Percentiles rank a stretch among this genome's conserved stretches.
Evolutionary conservation across 805 yeast species (phyloP).

Genomic region (Henningerozyma blattae): DNA sequence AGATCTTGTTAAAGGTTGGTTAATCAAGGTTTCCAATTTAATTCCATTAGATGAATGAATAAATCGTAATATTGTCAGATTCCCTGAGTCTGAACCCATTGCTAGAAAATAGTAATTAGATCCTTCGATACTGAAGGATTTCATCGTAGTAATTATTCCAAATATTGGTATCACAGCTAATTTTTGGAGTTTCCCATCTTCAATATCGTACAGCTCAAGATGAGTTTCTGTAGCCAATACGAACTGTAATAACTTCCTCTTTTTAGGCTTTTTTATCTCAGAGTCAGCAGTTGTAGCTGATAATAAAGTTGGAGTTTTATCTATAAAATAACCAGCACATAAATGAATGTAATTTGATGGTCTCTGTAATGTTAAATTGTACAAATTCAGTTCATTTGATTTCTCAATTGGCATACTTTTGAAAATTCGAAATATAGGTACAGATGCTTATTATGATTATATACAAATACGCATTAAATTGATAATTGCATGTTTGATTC

Average conservation of each 20-base stretch:
- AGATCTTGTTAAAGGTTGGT: constrained; percentile 61
- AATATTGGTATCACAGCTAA: constrained; percentile 37
- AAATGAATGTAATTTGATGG: constrained; percentile 44
- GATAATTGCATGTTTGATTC: no score
- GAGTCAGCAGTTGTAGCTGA: neutral
- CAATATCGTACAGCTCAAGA: constrained; percentile 29
- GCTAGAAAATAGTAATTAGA: constrained; percentile 45
- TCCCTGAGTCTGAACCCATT: constrained; percentile 73
- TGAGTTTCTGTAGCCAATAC: constrained; percentile 24
- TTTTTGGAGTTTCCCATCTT: constrained; percentile 41
- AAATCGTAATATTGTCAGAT: constrained; percentile 31
- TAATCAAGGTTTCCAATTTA: constrained; percentile 32
- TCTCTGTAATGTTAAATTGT: constrained; percentile 57
- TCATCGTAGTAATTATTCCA: constrained; percentile 44
- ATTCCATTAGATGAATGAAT: constrained; percentile 25
- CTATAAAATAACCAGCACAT: constrained; percentile 60
- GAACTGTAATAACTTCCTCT: constrained; percentile 12
- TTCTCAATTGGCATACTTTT: neutral
- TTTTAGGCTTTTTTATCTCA: constrained; percentile 1
- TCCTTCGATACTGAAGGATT: constrained; percentile 41
- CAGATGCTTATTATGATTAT: no score
- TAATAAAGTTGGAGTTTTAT: neutral
- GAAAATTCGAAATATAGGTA: no score
- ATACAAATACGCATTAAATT: no score
- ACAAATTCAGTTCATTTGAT: constrained; percentile 33